Base-by-base conservation (phyloP, 306 rosid species). In the Ziziphus jujuba region DNA sequence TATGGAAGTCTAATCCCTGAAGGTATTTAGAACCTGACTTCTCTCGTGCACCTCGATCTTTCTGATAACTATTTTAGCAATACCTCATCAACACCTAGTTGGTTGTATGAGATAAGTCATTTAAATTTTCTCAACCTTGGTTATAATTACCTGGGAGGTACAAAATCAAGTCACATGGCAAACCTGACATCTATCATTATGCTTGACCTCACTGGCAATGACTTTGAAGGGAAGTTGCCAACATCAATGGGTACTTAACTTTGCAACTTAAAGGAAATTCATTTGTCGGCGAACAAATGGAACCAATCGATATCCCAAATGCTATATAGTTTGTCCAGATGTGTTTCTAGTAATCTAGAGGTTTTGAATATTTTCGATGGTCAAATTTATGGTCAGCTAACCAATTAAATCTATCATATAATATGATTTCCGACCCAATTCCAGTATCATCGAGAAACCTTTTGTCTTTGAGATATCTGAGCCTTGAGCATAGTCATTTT, bases 1-100 rank as follows among this genome's bases (percentile, higher is more conserved):
- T n/a, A 72, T 11, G 22, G 24, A 20, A 76, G 79, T 17, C 23
- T 72, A 44, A 7, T 78, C 45, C 78, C 76, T 11, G 10, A 13
- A 2, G 10, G 31, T 59, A 7, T 66, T 3, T 48, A 19, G 36
- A 78, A 75, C 52, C 7, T 75, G 60, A 64, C 74, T 22, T 59
- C 79, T 15, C 64, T 38, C 17, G 54, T 17, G n/a, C 0, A 19
- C 0, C 4, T 79, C 0, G 57, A 77, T 35, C 72, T 81, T 36
- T 56, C 65, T 4, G 0, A 0, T 0, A 65, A 77, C 59, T 48
- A 40, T 0, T 24, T 77, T 14, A 43, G 23, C 17, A n/a, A n/a
- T n/a, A 33, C 38, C 66, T 63, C 12, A n/a, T n/a, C n/a, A 63
- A 22, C 67, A 61, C 22, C 55, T 5, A 50, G 11, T 9, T 50